These are phyloP conservation scores for Papilionanthe hybrid DNA, from an alignment of 116 monocot species.

Conservation along the genomic window DNA sequence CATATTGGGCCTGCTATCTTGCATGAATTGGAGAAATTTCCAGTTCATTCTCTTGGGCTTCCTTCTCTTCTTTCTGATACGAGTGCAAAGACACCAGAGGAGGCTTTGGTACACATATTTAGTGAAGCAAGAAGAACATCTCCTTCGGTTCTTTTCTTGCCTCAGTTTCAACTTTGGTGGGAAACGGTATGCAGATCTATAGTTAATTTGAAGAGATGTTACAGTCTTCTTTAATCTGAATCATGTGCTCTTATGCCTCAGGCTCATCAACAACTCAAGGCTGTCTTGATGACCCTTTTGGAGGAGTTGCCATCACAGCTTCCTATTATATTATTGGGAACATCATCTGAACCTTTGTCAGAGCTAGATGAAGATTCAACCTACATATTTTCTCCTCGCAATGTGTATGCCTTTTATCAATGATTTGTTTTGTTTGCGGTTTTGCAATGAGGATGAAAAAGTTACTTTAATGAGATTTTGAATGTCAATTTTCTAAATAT, in stretches of 20 bases:
- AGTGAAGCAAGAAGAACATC: conserved; percentile 93
- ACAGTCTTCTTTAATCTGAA: conserved; percentile 5
- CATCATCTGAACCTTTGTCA: conserved; percentile 54
- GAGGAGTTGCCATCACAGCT: conserved; percentile 92
- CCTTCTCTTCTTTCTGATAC: conserved; percentile 98
- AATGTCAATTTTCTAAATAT: neutral
- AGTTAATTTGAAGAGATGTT: neutral
- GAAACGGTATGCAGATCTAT: conserved; percentile 63
- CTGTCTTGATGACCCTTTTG: conserved; percentile 86
- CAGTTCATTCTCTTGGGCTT: conserved; percentile 92
- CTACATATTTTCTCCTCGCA: conserved; percentile 61
- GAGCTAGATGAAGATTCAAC: conserved; percentile 67
- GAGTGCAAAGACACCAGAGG: conserved; percentile 98
- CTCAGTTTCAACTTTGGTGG: conserved; percentile 99
- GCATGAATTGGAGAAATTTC: conserved; percentile 97
- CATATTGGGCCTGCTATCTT: conserved; percentile 96
- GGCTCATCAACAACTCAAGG: conserved; percentile 96
- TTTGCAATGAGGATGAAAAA: neutral
- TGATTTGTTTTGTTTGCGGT: conserved; percentile 5
- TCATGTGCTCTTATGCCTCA: conserved; percentile 21
- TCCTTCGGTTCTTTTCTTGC: conserved; percentile 86
- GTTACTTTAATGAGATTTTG: neutral
- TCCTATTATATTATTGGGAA: conserved; percentile 82
- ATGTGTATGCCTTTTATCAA: conserved; percentile 42
- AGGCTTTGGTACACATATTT: conserved; percentile 98